A percentile compares a stretch with the other conserved stretches of the same genome.
These are phyloP conservation scores for Suillus subluteus DNA, from an alignment of 768 basidiomycete genomes.

Conservation along the genomic window DNA sequence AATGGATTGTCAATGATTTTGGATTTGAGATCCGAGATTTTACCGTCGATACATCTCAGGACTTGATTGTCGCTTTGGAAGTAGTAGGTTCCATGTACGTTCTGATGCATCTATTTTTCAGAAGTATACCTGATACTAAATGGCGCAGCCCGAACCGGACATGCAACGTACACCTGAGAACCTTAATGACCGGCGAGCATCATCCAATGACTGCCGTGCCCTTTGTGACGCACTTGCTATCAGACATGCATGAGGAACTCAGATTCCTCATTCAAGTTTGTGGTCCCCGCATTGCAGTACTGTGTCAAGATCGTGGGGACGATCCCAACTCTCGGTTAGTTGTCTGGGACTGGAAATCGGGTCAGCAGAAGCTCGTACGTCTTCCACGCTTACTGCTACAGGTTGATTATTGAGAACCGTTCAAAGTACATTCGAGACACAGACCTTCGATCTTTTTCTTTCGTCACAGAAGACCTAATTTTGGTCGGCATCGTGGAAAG, in stretches of 20 bases:
- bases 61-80: slow-evolving; percentile 39
- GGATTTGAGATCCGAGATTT: slow-evolving; percentile 39
- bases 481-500: slow-evolving; percentile 22
- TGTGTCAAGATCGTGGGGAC: slow-evolving; percentile 23
- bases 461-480: slow-evolving; percentile 36
- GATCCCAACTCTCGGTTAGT: slow-evolving; percentile 20
- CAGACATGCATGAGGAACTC: slow-evolving; percentile 10
- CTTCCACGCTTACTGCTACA: not conserved
- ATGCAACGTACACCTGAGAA: slow-evolving; percentile 33
- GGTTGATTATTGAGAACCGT: not conserved
- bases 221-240: slow-evolving; percentile 19
- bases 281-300: slow-evolving; percentile 33
- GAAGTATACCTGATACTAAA: slow-evolving; percentile 8
- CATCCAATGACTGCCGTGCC: slow-evolving; percentile 27
- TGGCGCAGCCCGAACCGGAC: slow-evolving; percentile 20
- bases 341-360: slow-evolving; percentile 42
- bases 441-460: slow-evolving; percentile 37
- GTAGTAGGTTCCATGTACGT: slow-evolving; percentile 25
- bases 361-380: slow-evolving; percentile 33
- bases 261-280: slow-evolving; percentile 36
- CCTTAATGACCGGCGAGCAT: slow-evolving; percentile 31
- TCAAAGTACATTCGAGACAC: slow-evolving; percentile 24
- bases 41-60: slow-evolving; percentile 38
- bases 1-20: slow-evolving; percentile 31
- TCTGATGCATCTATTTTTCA: not conserved